Base-by-base conservation (phyloP, 129 eudicot species). In the Flaveria ramosissima region DNA sequence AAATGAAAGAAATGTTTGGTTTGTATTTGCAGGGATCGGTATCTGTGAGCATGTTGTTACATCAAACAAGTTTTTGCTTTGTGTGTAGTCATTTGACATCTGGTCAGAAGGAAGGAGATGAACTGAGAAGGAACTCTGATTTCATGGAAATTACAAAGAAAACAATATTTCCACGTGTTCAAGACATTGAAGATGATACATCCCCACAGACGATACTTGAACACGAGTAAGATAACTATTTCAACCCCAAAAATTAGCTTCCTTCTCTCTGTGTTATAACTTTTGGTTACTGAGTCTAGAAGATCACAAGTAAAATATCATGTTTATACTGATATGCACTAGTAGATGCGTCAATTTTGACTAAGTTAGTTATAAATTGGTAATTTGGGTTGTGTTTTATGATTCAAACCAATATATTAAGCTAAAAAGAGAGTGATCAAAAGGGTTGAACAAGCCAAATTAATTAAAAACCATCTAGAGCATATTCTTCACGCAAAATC, bases 11-110 rank as follows among this genome's bases (percentile, higher is more conserved):
- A 27, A 63, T 77, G 9, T 17, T 16, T 20, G 15, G 9, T 23
- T 19, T 68, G n/a, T 43, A 59, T 68, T 79, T 85, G 73, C 90
- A 93, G 98, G 98, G 98, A 72, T 93, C 98, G 20, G 89, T 93
- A 50, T 89, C 98, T 0, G 89, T 93, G 66, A 93, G 98, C 74
- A 93, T 94, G 97, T 69, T 81, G 83, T 74, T 94, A 84, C 97
- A 94, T 71, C 89, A 94, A 84, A 94, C 98, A 19, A 94, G 98
- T 76, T 92, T 94, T 72, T 94, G 98, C 84, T 94, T 94, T 43
- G 90, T 94, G 46, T 94, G 98, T 74, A 90, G 85, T 76, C 98
- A 91, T 81, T 86, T 94, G 79, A 91, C 97, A 36, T 94, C 98
- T 4, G 98, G 98, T 57, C 89, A 91, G 82, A 91, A 86, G 70